A percentile compares a stretch with the other conserved stretches of the same genome.
Conservation (phyloP, 805 yeast genomes). For the Candida pseudoglaebosa region DNA sequence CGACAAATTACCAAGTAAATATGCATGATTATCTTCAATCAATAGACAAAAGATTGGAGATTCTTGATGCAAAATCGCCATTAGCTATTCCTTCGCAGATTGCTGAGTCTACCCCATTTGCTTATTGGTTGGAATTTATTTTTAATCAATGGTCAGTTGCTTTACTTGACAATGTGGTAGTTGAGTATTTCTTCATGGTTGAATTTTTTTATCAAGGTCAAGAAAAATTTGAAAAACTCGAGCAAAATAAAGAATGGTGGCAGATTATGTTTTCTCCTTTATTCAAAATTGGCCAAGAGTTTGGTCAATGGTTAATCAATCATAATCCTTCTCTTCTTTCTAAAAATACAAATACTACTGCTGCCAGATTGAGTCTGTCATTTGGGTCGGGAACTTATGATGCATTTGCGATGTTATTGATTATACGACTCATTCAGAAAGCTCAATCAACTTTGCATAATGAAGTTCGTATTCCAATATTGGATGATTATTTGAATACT, state of each 20-base stretch:
- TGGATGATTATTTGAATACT: conserved; percentile 65
- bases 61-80: conserved; percentile 40
- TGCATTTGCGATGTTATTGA: conserved; percentile 70
- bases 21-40: conserved; percentile 51
- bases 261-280: conserved; percentile 34
- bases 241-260: conserved; percentile 27
- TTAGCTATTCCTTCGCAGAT: conserved; percentile 77
- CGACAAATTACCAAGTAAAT: conserved; percentile 9
- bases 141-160: conserved; percentile 72
- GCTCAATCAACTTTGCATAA: conserved; percentile 65
- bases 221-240: conserved; percentile 29
- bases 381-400: conserved; percentile 49
- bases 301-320: conserved; percentile 41
- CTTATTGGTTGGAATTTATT: conserved; percentile 68
- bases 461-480: conserved; percentile 59
- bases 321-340: conserved; percentile 31
- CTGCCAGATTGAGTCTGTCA: conserved; percentile 16
- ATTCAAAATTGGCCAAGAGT: conserved; percentile 42
- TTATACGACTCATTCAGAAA: conserved; percentile 67
- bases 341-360: conserved; percentile 29
- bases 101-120: conserved; percentile 69
- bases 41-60: conserved; percentile 56
- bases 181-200: conserved; percentile 68
- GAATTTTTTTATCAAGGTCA: conserved; percentile 60
- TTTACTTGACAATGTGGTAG: conserved; percentile 68